Base-by-base conservation (phyloP, 768 basidiomycete species). In the Naematelia encephala region DNA sequence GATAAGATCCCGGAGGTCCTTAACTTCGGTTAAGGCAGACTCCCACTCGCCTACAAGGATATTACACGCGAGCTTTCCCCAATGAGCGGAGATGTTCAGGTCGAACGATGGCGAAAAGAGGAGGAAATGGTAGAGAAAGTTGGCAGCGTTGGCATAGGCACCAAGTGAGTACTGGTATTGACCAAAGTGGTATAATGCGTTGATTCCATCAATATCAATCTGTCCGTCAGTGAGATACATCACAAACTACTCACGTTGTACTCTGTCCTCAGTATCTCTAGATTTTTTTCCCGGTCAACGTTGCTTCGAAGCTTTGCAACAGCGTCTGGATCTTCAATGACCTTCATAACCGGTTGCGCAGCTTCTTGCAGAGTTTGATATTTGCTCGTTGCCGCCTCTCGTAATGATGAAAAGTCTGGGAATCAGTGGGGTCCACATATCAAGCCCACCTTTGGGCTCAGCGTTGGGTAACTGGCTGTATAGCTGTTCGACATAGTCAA, bases 81-180 rank as follows among this genome's bases (percentile, higher is more conserved):
- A 99, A 79, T 93, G 90, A 2, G 94, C 91, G 3, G 96, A 98
- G 34, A 90, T 88, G 79, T 90, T 92, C 74, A 94, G 88, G 52
- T 93, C 89, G 57, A 83, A 82, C 76, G 94, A 90, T 57, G 92
- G 96, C 49, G 93, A 94, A 61, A 99, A 86, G 22, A 98, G 88
- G 56, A 93, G 90, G 83, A 98, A 99, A 76, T 98, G 94, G 82
- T 98, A 97, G 56, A 99, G 83, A 80, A 96, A 98, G 78, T 97
- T 91, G 49, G 93, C 92, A 14, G 96, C 92, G 50, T 90, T 90
- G 69, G 86, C 87, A 81, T 99, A 99, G 78, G 91, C 91, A 45
- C 96, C 96, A 77, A 90, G 90, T n/a, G 94, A 90, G 80, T 91
- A 99, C 80, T 96, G 93, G 81, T 93, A 98, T 74, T 97, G 89